Conservation (phyloP, 1,139 yeast genomes). For the Candida sp. region DNA sequence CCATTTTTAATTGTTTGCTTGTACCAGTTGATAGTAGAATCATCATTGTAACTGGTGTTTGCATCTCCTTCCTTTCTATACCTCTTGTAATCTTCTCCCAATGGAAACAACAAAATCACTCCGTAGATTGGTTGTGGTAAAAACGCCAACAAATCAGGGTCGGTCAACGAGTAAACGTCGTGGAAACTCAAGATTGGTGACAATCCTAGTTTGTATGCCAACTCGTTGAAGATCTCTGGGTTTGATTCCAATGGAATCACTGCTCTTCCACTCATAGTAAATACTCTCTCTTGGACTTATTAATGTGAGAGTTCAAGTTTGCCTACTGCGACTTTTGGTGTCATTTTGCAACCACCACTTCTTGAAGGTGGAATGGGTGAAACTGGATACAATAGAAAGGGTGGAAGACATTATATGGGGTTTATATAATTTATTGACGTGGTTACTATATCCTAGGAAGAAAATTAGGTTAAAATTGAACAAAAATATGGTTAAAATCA, state of each 20-base stretch:
- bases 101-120: slow-evolving; percentile 75
- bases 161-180: slow-evolving; percentile 83
- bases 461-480: too few species aligned
- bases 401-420: too few species aligned
- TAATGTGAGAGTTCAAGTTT: too few species aligned
- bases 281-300: too few species aligned
- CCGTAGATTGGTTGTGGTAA: slow-evolving; percentile 82
- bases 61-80: slow-evolving; percentile 37
- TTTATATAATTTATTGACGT: too few species aligned
- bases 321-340: neutral
- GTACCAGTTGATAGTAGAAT: slow-evolving; percentile 54
- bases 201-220: slow-evolving; percentile 69
- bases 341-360: neutral
- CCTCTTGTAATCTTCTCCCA: slow-evolving; percentile 58
- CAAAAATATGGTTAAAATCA: too few species aligned
- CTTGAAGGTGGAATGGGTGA: too few species aligned
- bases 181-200: slow-evolving; percentile 58
- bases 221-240: slow-evolving; percentile 77
- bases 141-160: slow-evolving; percentile 71
- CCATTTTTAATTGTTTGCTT: slow-evolving; percentile 86
- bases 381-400: too few species aligned
- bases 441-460: too few species aligned
- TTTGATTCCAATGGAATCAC: slow-evolving; percentile 91
- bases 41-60: neutral
- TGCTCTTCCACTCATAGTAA: slow-evolving; percentile 11